Conservation (phyloP, 2,329 filamentous ascomycete species). For the Fusarium mexicanum region DNA sequence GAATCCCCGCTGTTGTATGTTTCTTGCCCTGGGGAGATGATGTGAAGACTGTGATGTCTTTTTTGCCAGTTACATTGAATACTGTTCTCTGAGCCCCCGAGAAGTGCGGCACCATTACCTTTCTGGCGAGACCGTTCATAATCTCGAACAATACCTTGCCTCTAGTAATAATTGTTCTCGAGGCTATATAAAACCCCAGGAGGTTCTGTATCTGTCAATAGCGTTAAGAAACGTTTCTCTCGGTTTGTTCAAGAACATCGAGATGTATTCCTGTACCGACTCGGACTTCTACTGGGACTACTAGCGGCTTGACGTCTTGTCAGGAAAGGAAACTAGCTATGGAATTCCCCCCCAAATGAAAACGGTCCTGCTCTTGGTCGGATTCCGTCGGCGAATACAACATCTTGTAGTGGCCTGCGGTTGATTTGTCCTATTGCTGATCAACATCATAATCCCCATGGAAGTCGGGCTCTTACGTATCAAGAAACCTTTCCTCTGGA, state of each 20-base stretch:
- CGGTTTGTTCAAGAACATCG: not conserved
- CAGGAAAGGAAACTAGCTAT: slow-evolving; percentile 10
- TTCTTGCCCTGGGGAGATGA: not conserved
- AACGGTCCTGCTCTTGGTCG: not conserved
- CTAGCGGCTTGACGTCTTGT: not conserved
- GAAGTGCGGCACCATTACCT: rapidly evolving
- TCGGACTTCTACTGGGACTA: not conserved
- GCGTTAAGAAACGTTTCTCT: not conserved
- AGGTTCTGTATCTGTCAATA: not conserved
- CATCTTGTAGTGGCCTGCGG: not conserved
- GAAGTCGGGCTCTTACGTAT: not conserved
- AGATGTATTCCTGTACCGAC: not conserved
- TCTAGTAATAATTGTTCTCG: rapidly evolving
- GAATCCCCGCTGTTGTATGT: not conserved
- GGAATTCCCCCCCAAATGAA: not conserved
- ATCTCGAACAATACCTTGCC: rapidly evolving
- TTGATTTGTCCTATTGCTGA: not conserved
- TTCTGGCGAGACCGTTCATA: rapidly evolving
- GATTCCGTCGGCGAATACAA: not conserved
- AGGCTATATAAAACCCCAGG: not conserved
- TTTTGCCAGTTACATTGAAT: not conserved
- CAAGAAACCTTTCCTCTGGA: not conserved
- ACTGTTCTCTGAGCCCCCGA: too few species aligned
- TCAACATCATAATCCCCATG: rapidly evolving
- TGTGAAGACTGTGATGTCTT: too few species aligned